phyloP scores from a whole-genome alignment of 2,329 filamentous ascomycete genomes.

The Aureobasidium subglaciale region DNA sequence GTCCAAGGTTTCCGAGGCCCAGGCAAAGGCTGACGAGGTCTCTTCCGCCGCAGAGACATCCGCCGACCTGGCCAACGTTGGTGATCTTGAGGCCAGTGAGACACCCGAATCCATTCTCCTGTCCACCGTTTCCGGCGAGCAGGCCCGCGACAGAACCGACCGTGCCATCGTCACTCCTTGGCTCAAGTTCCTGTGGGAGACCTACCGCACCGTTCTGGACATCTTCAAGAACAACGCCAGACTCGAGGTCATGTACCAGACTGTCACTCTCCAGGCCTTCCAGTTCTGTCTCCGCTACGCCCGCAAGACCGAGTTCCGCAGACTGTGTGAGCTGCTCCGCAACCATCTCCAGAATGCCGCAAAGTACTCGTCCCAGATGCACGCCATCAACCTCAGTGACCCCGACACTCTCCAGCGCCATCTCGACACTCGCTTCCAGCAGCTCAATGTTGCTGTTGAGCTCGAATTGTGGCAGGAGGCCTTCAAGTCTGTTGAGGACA shows the following conservation, averaged over 20 bases:
- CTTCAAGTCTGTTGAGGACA: conserved; percentile 98
- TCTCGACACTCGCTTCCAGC: conserved; percentile 95
- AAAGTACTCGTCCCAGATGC: conserved; percentile 98
- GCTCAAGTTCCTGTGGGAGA: conserved; percentile 99
- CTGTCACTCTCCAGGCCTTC: conserved; percentile 95
- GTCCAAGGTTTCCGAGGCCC: conserved; percentile 90
- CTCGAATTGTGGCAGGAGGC: conserved; percentile 98
- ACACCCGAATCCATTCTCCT: conserved; percentile 97
- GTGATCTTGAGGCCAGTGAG: conserved; percentile 94
- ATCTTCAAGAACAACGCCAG: conserved; percentile 99
- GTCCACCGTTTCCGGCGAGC: conserved; percentile 94
- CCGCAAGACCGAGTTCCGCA: conserved; percentile 97
- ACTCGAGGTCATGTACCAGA: conserved; percentile 96
- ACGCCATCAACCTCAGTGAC: conserved; percentile 97
- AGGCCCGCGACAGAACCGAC: conserved; percentile 94
- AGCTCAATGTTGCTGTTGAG: conserved; percentile 96
- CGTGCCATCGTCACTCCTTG: conserved; percentile 96
- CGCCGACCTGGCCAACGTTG: conserved; percentile 65
- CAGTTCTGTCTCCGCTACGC: conserved; percentile 98
- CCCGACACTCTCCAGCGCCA: conserved; percentile 96
- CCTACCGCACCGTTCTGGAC: conserved; percentile 94
- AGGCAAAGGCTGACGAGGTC: conserved; percentile 91
- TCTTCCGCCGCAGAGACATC: conserved; percentile 78
- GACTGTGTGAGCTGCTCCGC: conserved; percentile 93
- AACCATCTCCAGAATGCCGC: conserved; percentile 98